phyloP scores from a whole-genome alignment of 129 eudicot genomes.

The Helianthus tuberosus region DNA sequence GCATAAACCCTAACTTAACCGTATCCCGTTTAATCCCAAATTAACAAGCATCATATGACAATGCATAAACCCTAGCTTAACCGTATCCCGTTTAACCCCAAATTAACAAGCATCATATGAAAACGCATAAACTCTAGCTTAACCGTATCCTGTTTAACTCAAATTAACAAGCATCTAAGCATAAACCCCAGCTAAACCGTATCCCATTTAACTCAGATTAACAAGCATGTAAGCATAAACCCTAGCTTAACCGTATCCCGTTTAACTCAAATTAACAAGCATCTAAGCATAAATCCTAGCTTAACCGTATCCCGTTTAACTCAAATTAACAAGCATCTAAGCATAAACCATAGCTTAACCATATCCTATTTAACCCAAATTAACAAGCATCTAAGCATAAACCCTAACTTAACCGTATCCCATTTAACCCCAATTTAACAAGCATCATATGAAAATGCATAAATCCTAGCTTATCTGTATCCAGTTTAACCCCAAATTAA shows the following conservation, averaged over 20 bases:
- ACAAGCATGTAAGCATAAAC: neutral
- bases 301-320: too few relatives aligned
- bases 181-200: neutral
- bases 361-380: neutral
- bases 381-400: neutral
- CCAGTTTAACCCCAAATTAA: too few relatives aligned
- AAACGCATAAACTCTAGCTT: neutral
- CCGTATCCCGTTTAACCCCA: neutral
- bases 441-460: neutral
- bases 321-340: too few relatives aligned
- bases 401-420: too few relatives aligned
- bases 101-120: neutral
- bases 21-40: too few relatives aligned
- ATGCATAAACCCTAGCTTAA: too few relatives aligned
- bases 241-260: neutral
- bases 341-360: too few relatives aligned
- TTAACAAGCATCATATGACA: too few relatives aligned
- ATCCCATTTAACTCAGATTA: too few relatives aligned
- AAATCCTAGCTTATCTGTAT: neutral
- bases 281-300: too few relatives aligned
- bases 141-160: neutral
- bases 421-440: neutral
- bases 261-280: too few relatives aligned
- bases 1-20: too few relatives aligned
- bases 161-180: neutral